Evolutionary conservation across 352 stramenopile species (phyloP), one percentile per base, ranked within the genome.

Genomic region (Ophiocytium majus): DNA sequence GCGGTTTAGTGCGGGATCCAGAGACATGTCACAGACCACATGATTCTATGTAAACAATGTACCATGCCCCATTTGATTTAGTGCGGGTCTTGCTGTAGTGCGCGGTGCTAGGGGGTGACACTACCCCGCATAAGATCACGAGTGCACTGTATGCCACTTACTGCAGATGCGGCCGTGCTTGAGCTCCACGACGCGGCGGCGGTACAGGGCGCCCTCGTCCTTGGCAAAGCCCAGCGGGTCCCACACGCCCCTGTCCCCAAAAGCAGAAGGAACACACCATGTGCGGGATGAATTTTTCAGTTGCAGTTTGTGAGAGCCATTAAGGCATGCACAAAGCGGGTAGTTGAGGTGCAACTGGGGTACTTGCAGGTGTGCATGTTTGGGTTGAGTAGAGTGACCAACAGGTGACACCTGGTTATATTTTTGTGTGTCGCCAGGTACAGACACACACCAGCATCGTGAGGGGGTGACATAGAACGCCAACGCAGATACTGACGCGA

Each of bases 121-220:
- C n/a, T n/a, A n/a, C n/a, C n/a, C n/a, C n/a, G n/a, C n/a, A n/a
- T n/a, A n/a, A n/a, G n/a, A n/a, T n/a, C n/a, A n/a, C n/a, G n/a
- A n/a, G n/a, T n/a, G n/a, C n/a, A 66, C 19, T 66, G 57, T 28
- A 28, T 23, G 57, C 28, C 19, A 76, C 64, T 76, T 76, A 76
- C 64, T 81, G 36, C 75, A 81, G 75, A 89, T 80, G 57, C 86
- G 86, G 63, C 86, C 86, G 83, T 90, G 86, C 86, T 90, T 90
- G 23, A 90, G 86, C 86, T 90, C 86, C 17, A 90, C 86, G 35
- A 76, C 86, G 36, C 86, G 78, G n/a, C 84, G 76, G 63, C 83
- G 75, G 83, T 86, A 89, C 31, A 89, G 86, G 28, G 86, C 83
- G 31, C 80, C 81, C 36, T 89, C 86, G 43, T 89, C 86, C 50